Conservation (phyloP, 176 grass and related monocot genomes). For the Musa schizocarpa region DNA sequence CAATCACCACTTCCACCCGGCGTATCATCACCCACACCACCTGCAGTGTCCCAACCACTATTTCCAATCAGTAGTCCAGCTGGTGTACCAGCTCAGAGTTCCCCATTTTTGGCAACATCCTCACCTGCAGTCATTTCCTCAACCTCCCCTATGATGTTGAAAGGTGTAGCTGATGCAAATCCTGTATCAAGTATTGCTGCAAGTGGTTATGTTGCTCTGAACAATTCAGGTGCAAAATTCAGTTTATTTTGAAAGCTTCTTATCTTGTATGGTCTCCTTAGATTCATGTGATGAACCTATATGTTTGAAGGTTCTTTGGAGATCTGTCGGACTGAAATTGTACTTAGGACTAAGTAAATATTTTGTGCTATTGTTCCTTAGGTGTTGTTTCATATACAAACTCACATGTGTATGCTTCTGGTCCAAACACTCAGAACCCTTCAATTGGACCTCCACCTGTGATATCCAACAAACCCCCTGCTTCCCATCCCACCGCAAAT, state of each 20-base stretch:
- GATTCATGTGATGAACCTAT: not conserved
- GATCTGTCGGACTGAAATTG: not conserved
- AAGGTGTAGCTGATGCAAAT: slow-evolving; percentile 10
- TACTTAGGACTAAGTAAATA: not conserved
- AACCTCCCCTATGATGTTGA: slow-evolving; percentile 38
- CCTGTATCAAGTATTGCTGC: slow-evolving; percentile 25
- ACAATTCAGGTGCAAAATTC: slow-evolving; percentile 53
- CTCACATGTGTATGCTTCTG: slow-evolving; percentile 37
- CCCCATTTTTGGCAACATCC: slow-evolving; percentile 33
- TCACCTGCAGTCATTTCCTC: slow-evolving; percentile 35
- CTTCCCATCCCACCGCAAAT: slow-evolving; percentile 50
- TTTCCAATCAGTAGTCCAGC: slow-evolving; percentile 69
- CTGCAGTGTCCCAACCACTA: slow-evolving; percentile 65
- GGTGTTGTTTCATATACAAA: slow-evolving; percentile 23
- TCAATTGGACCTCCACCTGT: slow-evolving; percentile 35
- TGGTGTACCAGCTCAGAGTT: slow-evolving; percentile 38
- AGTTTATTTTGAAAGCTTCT: too few relatives aligned
- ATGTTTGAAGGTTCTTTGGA: not conserved
- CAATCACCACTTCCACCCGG: slow-evolving; percentile 49
- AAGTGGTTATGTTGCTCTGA: slow-evolving; percentile 27
- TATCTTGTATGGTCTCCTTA: not conserved
- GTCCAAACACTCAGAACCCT: slow-evolving; percentile 44
- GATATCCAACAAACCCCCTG: slow-evolving; percentile 50
- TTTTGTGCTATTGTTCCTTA: slow-evolving; percentile 6
- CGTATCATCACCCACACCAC: slow-evolving; percentile 41